Evolutionary conservation across 164 flowering plant genomes (phyloP).

Genomic region (Brasenia schreberi): DNA sequence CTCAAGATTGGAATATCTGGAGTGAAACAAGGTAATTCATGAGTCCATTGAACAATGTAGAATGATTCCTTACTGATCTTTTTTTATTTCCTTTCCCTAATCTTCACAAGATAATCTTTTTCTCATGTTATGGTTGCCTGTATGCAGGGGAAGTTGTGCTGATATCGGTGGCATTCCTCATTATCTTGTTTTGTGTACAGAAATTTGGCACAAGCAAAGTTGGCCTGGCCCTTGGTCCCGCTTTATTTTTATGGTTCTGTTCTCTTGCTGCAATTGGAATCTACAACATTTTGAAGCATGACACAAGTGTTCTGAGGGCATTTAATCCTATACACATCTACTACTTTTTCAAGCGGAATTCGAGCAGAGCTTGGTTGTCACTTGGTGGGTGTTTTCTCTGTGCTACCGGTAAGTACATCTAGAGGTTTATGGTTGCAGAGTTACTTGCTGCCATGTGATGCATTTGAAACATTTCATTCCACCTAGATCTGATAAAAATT

Average conservation of each 20-base stretch:
- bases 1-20: conserved; percentile 68
- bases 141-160: conserved; percentile 83
- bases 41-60: not conserved
- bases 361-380: conserved; percentile 76
- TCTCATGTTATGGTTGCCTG: not conserved
- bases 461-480: not conserved
- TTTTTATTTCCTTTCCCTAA: not conserved
- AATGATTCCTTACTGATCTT: not conserved
- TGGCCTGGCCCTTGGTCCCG: conserved; percentile 93
- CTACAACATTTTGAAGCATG: conserved; percentile 83
- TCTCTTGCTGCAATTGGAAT: conserved; percentile 86
- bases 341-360: conserved; percentile 83
- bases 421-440: not conserved
- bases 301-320: conserved; percentile 62
- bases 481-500: not conserved
- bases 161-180: conserved; percentile 87
- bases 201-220: conserved; percentile 95
- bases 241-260: conserved; percentile 93
- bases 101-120: too few species aligned
- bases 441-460: not conserved
- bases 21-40: conserved; percentile 49
- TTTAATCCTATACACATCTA: conserved; percentile 89
- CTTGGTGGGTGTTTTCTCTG: conserved; percentile 96
- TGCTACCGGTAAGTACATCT: conserved; percentile 62
- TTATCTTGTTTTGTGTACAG: conserved; percentile 86